A percentile compares a stretch with the other conserved stretches of the same genome.
Conservation (phyloP, 495 filamentous ascomycete species). For the Opeltia flavorubescens region DNA sequence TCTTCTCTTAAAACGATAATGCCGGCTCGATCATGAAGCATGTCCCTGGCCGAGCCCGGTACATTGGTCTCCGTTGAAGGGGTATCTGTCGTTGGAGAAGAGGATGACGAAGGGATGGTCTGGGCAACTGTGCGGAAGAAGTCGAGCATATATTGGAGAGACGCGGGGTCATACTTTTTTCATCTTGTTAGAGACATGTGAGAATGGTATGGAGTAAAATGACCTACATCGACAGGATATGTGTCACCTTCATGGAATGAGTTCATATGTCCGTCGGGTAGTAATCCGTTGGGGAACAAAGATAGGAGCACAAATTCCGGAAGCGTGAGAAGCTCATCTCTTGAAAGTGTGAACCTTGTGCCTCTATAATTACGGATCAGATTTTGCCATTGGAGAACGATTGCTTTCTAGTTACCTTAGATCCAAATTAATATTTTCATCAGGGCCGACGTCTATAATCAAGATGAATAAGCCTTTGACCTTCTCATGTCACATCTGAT, state of each 20-base stretch:
- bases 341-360: slow-evolving; percentile 79
- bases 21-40: slow-evolving; percentile 78
- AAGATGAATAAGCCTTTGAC: no score
- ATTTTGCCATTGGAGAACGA: neutral
- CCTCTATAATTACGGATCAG: slow-evolving; percentile 44
- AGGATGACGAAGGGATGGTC: slow-evolving; percentile 63
- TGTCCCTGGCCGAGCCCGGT: slow-evolving; percentile 55
- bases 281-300: slow-evolving; percentile 94
- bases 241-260: slow-evolving; percentile 85
- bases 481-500: neutral
- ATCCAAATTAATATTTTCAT: slow-evolving; percentile 93
- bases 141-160: slow-evolving; percentile 97
- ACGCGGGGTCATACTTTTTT: slow-evolving; percentile 84
- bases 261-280: slow-evolving; percentile 93
- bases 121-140: slow-evolving; percentile 95
- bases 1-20: slow-evolving; percentile 97
- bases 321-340: slow-evolving; percentile 87
- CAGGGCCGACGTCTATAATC: slow-evolving; percentile 62
- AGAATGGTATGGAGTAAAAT: slow-evolving; percentile 13
- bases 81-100: slow-evolving; percentile 47
- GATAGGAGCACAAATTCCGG: slow-evolving; percentile 97
- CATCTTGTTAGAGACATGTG: slow-evolving; percentile 21
- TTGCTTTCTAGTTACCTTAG: slow-evolving; percentile 50
- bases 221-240: slow-evolving; percentile 90
- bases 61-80: slow-evolving; percentile 50